phyloP scores from a whole-genome alignment of 2,329 filamentous ascomycete genomes.

The Sporothrix variecibatus region DNA sequence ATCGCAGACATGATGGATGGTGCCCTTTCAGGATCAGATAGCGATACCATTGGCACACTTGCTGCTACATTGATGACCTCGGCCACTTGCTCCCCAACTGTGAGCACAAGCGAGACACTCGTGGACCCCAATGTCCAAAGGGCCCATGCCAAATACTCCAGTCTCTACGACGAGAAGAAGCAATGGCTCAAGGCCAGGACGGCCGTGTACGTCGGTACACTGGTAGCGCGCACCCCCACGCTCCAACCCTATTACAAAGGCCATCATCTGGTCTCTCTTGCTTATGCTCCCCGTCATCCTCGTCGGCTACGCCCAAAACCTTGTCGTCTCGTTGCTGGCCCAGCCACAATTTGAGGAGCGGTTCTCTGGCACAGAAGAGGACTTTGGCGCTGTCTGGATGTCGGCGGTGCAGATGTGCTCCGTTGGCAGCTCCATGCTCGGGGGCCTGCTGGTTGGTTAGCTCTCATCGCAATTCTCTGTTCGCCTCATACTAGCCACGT shows the following conservation, averaged over 20 bases:
- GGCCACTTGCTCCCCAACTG: background rate
- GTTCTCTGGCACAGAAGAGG: conserved; percentile 33
- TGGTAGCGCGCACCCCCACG: background rate
- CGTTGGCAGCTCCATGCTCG: conserved; percentile 31
- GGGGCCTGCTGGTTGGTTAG: conserved; percentile 30
- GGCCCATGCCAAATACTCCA: background rate
- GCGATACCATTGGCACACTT: background rate
- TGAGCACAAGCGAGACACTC: background rate
- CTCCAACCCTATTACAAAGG: conserved; percentile 28
- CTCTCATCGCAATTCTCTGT: conserved; percentile 29
- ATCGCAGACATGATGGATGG: conserved; percentile 1
- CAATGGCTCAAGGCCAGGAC: conserved; percentile 1
- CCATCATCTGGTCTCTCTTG: conserved; percentile 30
- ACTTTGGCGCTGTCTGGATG: conserved; percentile 31
- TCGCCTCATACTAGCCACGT: conserved; percentile 25
- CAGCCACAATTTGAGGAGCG: conserved; percentile 34
- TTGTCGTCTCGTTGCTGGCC: conserved; percentile 33
- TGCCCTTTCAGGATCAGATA: background rate
- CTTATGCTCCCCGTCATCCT: conserved; percentile 32
- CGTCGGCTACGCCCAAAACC: conserved; percentile 33
- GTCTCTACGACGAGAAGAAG: conserved; percentile 8
- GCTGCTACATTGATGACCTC: background rate
- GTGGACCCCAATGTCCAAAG: background rate
- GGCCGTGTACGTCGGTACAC: background rate
- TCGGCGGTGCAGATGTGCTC: conserved; percentile 31